Conservation (phyloP, 2,329 filamentous ascomycete species). For the Pseudogymnoascus verrucosus region DNA sequence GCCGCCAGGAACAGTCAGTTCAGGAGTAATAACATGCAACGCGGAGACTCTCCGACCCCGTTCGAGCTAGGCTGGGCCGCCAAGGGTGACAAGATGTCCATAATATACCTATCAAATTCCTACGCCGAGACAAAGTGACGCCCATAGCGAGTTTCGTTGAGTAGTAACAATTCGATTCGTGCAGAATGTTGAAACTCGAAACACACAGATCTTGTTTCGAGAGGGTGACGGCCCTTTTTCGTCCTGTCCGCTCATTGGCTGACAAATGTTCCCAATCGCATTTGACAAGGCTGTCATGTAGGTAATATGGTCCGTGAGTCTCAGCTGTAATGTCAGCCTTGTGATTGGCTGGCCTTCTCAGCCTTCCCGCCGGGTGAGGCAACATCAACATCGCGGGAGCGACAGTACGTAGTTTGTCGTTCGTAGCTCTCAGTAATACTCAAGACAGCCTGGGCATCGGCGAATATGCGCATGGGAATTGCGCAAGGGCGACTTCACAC, state of each 20-base stretch:
- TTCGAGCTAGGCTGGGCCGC: neutral
- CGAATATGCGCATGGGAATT: neutral
- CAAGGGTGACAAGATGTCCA: neutral
- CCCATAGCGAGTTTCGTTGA: neutral
- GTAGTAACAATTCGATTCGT: neutral
- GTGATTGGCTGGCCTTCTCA: neutral
- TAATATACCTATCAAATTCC: neutral
- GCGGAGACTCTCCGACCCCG: neutral
- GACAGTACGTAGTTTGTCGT: neutral
- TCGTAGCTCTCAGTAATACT: neutral
- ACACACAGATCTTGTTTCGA: neutral
- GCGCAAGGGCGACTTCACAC: neutral
- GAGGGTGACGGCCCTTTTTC: neutral
- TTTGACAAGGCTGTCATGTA: constrained; percentile 1
- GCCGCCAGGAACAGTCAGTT: constrained; percentile 1
- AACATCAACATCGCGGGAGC: neutral
- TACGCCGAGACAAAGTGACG: neutral
- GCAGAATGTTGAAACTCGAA: constrained; percentile 4
- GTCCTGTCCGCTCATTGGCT: neutral
- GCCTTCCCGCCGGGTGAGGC: neutral
- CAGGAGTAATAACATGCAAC: neutral
- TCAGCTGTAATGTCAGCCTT: constrained; percentile 1
- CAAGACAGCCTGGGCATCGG: neutral
- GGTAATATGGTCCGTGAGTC: neutral
- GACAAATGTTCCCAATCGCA: neutral